A percentile compares a stretch with the other conserved stretches of the same genome.
Evolutionary conservation across 2,329 filamentous ascomycete species (phyloP).

Genomic region (Arthrobotrys megalospora): DNA sequence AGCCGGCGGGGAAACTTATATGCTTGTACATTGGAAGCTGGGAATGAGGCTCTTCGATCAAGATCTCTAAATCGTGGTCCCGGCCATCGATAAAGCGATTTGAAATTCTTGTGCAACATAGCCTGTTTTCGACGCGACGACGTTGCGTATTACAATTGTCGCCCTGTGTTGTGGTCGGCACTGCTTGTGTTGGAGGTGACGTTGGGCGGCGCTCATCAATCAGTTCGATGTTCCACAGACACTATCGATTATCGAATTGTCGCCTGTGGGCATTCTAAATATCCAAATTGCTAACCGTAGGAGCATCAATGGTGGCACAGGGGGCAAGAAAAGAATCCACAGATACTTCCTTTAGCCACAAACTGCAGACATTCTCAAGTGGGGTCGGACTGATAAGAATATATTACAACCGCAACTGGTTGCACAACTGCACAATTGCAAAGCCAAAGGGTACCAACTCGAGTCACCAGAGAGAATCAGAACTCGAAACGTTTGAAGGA

Average conservation of each 20-base stretch:
- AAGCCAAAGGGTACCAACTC: not conserved
- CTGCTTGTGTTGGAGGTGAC: conserved; percentile 29
- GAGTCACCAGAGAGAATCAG: not conserved
- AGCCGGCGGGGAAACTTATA: conserved; percentile 22
- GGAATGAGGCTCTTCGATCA: conserved; percentile 28
- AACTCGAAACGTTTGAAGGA: not conserved
- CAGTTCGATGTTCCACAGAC: not conserved
- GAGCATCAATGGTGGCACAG: no score
- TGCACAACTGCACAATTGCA: no score
- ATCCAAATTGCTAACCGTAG: no score
- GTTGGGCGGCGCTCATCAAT: conserved; percentile 9
- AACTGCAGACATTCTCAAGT: no score
- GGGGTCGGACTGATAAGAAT: no score
- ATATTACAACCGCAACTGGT: no score
- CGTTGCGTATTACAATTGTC: not conserved
- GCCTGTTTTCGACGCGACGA: conserved; percentile 28
- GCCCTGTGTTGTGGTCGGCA: conserved; percentile 27
- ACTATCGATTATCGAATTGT: no score
- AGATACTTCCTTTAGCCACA: no score
- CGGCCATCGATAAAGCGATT: conserved; percentile 16
- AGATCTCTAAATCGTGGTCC: not conserved
- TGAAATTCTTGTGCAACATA: conserved; percentile 33
- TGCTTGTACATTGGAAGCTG: not conserved
- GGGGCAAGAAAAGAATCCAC: no score
- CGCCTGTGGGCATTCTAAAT: no score